Conservation (phyloP, 192 early-diverging fungal genomes). For the Dissophora ornata region DNA sequence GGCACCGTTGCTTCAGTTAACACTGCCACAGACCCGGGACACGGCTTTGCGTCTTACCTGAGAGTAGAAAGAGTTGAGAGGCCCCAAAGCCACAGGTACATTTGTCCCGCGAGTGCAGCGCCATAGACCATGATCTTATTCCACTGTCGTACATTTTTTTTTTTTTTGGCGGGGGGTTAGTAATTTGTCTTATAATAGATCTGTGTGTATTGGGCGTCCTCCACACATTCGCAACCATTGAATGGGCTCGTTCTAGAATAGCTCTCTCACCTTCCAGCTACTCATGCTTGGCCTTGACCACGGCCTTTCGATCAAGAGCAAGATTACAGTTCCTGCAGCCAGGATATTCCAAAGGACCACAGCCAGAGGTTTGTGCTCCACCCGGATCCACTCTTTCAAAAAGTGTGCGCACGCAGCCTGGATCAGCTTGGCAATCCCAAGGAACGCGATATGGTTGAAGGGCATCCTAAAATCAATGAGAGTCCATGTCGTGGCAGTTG, state of each 20-base stretch:
- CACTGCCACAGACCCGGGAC: not conserved
- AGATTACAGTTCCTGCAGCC: conserved; percentile 9
- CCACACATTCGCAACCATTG: too few relatives aligned
- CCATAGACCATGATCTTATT: conserved; percentile 40
- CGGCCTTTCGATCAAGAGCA: conserved; percentile 39
- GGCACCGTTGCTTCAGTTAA: not conserved
- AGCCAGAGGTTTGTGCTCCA: conserved; percentile 35
- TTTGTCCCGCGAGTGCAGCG: conserved; percentile 40
- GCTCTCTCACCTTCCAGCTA: conserved; percentile 46
- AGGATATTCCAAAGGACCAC: conserved; percentile 32
- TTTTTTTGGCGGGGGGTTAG: too few relatives aligned
- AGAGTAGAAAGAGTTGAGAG: conserved; percentile 44
- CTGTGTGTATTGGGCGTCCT: too few relatives aligned
- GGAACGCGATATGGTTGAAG: conserved; percentile 54
- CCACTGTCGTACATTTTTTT: conserved; percentile 31
- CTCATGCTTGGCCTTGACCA: conserved; percentile 21
- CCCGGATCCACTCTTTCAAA: conserved; percentile 42
- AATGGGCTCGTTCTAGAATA: too few relatives aligned
- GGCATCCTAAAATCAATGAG: conserved; percentile 32
- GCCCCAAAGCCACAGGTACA: conserved; percentile 55
- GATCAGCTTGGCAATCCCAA: conserved; percentile 49
- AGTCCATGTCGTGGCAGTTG: not conserved
- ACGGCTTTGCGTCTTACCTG: conserved; percentile 16
- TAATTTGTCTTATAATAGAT: too few relatives aligned
- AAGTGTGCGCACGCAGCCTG: conserved; percentile 41